A percentile compares a stretch with the other conserved stretches of the same genome.
phyloP scores from a whole-genome alignment of 352 stramenopile genomes.

The Globisporangium canariense region DNA sequence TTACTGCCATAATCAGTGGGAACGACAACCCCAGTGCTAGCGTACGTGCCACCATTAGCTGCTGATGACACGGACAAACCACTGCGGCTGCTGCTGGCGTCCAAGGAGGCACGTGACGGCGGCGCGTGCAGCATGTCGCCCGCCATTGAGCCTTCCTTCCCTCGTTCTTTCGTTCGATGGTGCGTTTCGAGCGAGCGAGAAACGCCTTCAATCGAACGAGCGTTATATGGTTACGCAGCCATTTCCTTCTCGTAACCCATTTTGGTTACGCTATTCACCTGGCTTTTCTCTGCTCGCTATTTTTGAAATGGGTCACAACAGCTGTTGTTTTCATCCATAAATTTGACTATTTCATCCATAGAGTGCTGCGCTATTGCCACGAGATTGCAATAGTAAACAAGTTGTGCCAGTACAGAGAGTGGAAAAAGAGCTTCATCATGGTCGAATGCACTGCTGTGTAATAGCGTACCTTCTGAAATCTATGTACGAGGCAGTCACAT shows the following conservation, averaged over 20 bases:
- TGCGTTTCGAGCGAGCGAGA: background rate
- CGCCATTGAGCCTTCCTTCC: background rate
- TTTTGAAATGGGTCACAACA: slow-evolving; percentile 1
- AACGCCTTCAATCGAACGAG: slow-evolving; percentile 1
- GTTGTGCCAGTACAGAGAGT: background rate
- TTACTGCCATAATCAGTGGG: background rate
- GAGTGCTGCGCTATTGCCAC: background rate
- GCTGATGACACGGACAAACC: background rate
- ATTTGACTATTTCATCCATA: background rate
- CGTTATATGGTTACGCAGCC: background rate
- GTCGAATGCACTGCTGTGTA: background rate
- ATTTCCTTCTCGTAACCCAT: background rate
- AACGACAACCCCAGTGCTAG: background rate
- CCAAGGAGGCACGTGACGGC: background rate
- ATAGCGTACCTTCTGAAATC: background rate
- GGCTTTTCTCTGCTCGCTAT: background rate
- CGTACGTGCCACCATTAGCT: background rate
- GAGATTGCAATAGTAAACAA: background rate
- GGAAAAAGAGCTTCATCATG: background rate
- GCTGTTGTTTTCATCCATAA: background rate
- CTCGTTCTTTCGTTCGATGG: background rate
- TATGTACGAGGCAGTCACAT: background rate
- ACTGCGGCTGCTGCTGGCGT: background rate
- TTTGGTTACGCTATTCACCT: background rate
- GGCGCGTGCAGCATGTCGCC: slow-evolving; percentile 3